Evolutionary conservation across 2,329 filamentous ascomycete genomes (phyloP).

Genomic region (Xenoacremonium recifei): DNA sequence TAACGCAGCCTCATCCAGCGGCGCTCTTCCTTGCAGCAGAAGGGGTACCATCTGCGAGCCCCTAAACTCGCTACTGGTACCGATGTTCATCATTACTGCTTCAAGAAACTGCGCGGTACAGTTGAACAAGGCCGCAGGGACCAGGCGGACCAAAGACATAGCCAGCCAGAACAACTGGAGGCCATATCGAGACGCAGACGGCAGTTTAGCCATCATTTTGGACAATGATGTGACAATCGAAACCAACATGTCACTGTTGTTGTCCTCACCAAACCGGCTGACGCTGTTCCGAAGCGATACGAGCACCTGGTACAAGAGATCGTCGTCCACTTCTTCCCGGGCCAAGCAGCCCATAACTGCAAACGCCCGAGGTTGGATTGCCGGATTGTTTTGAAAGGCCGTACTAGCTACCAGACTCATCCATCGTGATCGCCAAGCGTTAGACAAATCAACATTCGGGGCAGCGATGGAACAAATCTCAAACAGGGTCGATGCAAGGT

Average conservation of each 20-base stretch:
- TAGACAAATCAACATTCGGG: slow-evolving; percentile 62
- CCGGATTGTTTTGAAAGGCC: slow-evolving; percentile 70
- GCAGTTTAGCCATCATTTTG: slow-evolving; percentile 70
- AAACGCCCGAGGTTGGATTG: slow-evolving; percentile 68
- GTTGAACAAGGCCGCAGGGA: slow-evolving; percentile 63
- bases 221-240: slow-evolving; percentile 66
- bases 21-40: slow-evolving; percentile 58
- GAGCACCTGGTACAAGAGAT: slow-evolving; percentile 68
- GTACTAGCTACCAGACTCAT: slow-evolving; percentile 73
- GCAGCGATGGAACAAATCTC: slow-evolving; percentile 64
- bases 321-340: slow-evolving; percentile 70
- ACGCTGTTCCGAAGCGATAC: slow-evolving; percentile 66
- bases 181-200: slow-evolving; percentile 64
- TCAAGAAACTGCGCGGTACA: slow-evolving; percentile 65
- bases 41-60: slow-evolving; percentile 58
- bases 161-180: slow-evolving; percentile 70
- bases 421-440: slow-evolving; percentile 69
- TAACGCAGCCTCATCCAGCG: slow-evolving; percentile 61
- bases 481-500: slow-evolving; percentile 59
- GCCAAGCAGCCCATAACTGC: slow-evolving; percentile 70
- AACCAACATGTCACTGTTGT: slow-evolving; percentile 65
- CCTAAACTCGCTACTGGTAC: slow-evolving; percentile 57
- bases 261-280: slow-evolving; percentile 62
- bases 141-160: slow-evolving; percentile 63
- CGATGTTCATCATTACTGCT: slow-evolving; percentile 63